Percentiles rank a stretch among this genome's conserved stretches.
phyloP scores from a whole-genome alignment of 306 rosid species.

The Dicorynia guianensis region DNA sequence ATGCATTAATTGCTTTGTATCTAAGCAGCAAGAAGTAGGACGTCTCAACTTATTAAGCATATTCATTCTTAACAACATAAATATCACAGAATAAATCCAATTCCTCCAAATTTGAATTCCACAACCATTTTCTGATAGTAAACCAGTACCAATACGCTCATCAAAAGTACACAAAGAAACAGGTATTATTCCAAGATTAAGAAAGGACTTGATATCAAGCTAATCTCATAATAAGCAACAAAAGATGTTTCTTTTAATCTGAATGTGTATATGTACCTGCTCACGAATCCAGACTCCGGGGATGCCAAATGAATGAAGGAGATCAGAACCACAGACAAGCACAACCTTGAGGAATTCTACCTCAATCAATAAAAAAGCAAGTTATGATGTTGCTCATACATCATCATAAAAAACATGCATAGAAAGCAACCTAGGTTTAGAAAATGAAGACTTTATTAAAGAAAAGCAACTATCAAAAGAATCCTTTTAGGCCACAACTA shows the following conservation, averaged over 20 bases:
- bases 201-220: slow-evolving; percentile 14
- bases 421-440: slow-evolving; percentile 24
- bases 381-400: slow-evolving; percentile 29
- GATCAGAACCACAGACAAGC: slow-evolving; percentile 96
- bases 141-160: background rate
- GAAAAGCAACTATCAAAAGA: slow-evolving; percentile 27
- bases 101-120: background rate
- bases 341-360: slow-evolving; percentile 82
- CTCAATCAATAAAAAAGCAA: slow-evolving; percentile 38
- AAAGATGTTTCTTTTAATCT: slow-evolving; percentile 10
- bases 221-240: background rate
- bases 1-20: background rate
- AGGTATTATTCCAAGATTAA: background rate
- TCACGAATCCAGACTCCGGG: slow-evolving; percentile 83
- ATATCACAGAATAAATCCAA: background rate
- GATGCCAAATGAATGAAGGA: slow-evolving; percentile 75
- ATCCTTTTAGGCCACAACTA: slow-evolving; percentile 1
- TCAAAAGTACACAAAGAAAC: background rate
- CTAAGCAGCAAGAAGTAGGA: background rate
- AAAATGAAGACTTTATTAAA: background rate
- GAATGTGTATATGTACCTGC: slow-evolving; percentile 58
- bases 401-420: slow-evolving; percentile 1
- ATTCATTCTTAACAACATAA: background rate
- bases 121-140: background rate
- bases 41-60: background rate